Conservation (phyloP, 441 rosid genomes). For the Pelargonium australe region DNA sequence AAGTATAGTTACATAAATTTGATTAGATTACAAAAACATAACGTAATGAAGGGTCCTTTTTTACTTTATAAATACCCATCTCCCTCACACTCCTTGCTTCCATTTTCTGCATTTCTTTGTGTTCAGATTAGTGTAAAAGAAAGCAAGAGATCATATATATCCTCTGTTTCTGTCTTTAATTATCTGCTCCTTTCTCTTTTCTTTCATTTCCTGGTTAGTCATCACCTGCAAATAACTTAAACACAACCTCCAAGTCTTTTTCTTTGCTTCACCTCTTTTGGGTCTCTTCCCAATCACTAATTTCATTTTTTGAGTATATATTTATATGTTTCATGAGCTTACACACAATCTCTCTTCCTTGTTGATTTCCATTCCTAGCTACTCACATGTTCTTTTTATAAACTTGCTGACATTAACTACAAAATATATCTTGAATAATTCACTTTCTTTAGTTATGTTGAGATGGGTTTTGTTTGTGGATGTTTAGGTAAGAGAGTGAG, state of each 20-base stretch:
- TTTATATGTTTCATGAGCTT: no score
- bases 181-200: constrained; percentile 17
- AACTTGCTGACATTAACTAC: no score
- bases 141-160: constrained; percentile 19
- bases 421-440: no score
- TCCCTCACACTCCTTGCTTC: constrained; percentile 40
- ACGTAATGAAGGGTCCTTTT: constrained; percentile 23
- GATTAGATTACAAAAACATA: neutral
- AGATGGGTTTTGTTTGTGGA: no score
- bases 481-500: no score
- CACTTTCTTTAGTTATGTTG: no score
- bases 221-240: constrained; percentile 38
- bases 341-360: neutral
- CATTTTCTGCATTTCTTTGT: constrained; percentile 59
- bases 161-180: constrained; percentile 24
- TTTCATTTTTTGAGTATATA: no score
- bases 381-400: no score
- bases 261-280: constrained; percentile 62
- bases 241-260: constrained; percentile 40
- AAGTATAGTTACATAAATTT: no score
- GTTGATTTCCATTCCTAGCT: neutral
- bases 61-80: constrained; percentile 55
- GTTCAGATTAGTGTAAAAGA: constrained; percentile 34
- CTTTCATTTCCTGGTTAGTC: constrained; percentile 46
- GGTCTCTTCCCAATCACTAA: constrained; percentile 30